Percentiles rank a stretch among this genome's conserved stretches.
Conservation (phyloP, 2,329 filamentous ascomycete species). For the Decorospora gaudefroyi region DNA sequence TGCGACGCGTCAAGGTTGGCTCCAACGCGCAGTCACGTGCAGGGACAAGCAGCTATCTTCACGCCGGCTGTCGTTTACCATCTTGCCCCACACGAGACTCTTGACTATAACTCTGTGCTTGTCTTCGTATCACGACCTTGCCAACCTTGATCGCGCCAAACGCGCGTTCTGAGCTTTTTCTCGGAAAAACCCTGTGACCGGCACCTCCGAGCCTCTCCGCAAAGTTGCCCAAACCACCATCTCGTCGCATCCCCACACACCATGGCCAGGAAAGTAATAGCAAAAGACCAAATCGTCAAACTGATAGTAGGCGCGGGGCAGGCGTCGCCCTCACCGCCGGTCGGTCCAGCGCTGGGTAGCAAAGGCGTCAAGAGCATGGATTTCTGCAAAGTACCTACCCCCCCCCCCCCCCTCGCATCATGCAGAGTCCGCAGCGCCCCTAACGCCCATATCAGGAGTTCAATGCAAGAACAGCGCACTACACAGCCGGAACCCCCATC, state of each 20-base stretch:
- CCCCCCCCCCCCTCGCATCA: neutral
- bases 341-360: conserved; percentile 92
- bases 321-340: conserved; percentile 90
- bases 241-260: conserved; percentile 9
- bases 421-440: conserved; percentile 4
- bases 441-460: conserved; percentile 70
- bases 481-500: conserved; percentile 79
- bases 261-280: conserved; percentile 47
- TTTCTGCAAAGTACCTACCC: conserved; percentile 69
- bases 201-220: conserved; percentile 29
- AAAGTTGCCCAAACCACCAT: conserved; percentile 20
- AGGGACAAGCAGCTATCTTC: neutral
- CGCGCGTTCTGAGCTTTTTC: no score
- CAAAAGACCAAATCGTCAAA: conserved; percentile 72
- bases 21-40: conserved; percentile 24
- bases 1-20: conserved; percentile 17
- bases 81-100: neutral
- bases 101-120: neutral
- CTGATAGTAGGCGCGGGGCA: conserved; percentile 96
- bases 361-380: conserved; percentile 99
- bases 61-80: neutral
- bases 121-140: neutral
- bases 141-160: neutral
- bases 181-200: conserved; percentile 24
- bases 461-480: conserved; percentile 89